Conservation (phyloP, 257 asterid species). For the Rubia yunnanensis region DNA sequence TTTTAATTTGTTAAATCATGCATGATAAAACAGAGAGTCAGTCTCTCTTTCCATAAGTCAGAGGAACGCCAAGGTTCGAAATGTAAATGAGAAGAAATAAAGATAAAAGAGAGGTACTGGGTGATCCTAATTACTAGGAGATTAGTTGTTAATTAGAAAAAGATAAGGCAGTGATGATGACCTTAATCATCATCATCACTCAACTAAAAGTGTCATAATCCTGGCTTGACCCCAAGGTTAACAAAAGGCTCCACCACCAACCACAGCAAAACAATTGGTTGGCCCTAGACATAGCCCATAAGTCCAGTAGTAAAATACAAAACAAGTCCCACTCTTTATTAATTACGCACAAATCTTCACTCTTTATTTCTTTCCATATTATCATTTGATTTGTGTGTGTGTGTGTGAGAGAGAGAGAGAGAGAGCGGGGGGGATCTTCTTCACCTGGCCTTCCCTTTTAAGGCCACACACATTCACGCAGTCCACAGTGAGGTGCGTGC, state of each 20-base stretch:
- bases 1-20: no score
- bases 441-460: neutral
- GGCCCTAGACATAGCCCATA: neutral
- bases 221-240: neutral
- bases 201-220: neutral
- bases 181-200: neutral
- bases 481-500: no score
- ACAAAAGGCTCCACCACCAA: neutral
- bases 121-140: neutral
- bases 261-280: neutral
- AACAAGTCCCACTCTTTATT: slow-evolving; percentile 1
- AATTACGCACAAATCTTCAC: neutral
- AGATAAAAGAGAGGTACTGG: no score
- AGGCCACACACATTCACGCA: neutral
- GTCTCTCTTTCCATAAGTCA: no score
- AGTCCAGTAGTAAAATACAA: neutral
- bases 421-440: no score
- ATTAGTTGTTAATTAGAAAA: neutral
- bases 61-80: no score
- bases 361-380: neutral
- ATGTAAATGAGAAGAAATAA: no score
- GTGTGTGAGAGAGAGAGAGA: neutral
- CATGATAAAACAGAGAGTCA: no score
- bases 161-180: neutral
- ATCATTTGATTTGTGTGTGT: neutral